These are phyloP conservation scores for Theileria parva DNA, from an alignment of 169 alveolate species.

Conservation along the genomic window DNA sequence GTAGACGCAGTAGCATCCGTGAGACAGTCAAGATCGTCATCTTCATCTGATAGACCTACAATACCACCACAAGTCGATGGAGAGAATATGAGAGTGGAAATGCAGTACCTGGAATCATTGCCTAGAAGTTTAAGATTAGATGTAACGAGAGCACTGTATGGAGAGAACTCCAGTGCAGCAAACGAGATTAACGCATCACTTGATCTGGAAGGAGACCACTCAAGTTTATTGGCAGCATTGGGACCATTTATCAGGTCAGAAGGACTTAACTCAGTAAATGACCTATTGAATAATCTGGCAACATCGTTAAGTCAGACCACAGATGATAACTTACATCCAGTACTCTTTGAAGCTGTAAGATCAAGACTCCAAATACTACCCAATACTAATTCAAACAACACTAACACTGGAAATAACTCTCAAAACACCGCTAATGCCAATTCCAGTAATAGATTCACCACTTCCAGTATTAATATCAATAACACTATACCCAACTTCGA, in stretches of 20 bases:
- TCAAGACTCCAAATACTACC: neutral
- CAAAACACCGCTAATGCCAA: neutral
- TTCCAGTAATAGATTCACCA: neutral
- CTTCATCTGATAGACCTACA: neutral
- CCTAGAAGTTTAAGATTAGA: slow-evolving; percentile 40
- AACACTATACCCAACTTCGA: neutral
- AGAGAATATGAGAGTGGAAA: neutral
- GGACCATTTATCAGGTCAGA: slow-evolving; percentile 17
- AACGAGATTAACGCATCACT: slow-evolving; percentile 23
- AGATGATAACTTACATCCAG: neutral
- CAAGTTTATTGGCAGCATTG: slow-evolving; percentile 26
- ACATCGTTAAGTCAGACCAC: neutral
- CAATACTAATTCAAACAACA: neutral
- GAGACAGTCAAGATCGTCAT: slow-evolving; percentile 12
- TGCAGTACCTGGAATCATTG: slow-evolving; percentile 44
- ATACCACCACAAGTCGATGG: neutral
- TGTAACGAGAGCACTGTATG: slow-evolving; percentile 22
- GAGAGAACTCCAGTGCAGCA: slow-evolving; percentile 15
- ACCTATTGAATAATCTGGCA: neutral
- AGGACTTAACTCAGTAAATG: neutral
- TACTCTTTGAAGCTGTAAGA: neutral
- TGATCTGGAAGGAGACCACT: slow-evolving; percentile 22
- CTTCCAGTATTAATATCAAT: neutral
- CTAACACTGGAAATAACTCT: neutral
- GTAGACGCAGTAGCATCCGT: slow-evolving; percentile 33